Evolutionary conservation across 139 green algal genomes (phyloP).

Genomic region (Mychonastes homosphaera): DNA sequence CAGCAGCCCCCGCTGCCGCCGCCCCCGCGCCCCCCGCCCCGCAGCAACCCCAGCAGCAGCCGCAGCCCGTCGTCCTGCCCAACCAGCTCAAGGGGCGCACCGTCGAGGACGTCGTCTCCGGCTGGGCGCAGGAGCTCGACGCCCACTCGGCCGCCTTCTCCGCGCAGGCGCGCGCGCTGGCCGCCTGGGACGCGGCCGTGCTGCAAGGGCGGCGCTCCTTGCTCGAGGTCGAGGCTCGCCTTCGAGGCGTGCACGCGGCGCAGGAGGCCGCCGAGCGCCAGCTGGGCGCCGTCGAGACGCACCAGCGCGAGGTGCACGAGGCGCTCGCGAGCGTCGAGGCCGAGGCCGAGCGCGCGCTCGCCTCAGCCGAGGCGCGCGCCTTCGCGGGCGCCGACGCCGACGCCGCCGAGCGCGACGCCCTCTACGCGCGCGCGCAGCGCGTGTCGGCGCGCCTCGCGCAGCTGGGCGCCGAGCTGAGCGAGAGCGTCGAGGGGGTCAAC

Average conservation of each 20-base stretch:
- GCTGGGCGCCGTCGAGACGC: conserved; percentile 74
- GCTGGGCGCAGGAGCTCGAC: conserved; percentile 60
- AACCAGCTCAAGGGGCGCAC: conserved; percentile 34
- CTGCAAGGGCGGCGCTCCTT: conserved; percentile 63
- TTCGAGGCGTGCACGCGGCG: conserved; percentile 35
- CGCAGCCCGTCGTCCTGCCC: conserved; percentile 2
- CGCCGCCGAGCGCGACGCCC: conserved; percentile 32
- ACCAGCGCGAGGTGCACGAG: conserved; percentile 62
- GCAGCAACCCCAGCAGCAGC: too few species aligned
- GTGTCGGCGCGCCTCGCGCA: conserved; percentile 1
- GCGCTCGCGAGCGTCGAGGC: conserved; percentile 44
- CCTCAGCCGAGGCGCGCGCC: conserved; percentile 5
- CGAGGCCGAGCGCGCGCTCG: conserved; percentile 43
- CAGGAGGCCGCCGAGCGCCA: conserved; percentile 71
- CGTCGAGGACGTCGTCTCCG: conserved; percentile 60
- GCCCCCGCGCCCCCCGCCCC: background rate
- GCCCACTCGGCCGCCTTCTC: conserved; percentile 62
- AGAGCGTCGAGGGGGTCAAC: conserved; percentile 39
- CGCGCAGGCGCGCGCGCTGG: conserved; percentile 48
- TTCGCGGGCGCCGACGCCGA: conserved; percentile 33
- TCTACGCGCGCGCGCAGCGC: conserved; percentile 43
- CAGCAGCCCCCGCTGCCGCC: background rate
- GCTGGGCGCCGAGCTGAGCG: conserved; percentile 8
- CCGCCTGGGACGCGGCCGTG: conserved; percentile 72
- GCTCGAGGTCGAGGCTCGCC: conserved; percentile 53